Evolutionary conservation across 2,329 filamentous ascomycete genomes (phyloP), one percentile per base, ranked within the genome.

Genomic region (Corinectria fuckeliana): DNA sequence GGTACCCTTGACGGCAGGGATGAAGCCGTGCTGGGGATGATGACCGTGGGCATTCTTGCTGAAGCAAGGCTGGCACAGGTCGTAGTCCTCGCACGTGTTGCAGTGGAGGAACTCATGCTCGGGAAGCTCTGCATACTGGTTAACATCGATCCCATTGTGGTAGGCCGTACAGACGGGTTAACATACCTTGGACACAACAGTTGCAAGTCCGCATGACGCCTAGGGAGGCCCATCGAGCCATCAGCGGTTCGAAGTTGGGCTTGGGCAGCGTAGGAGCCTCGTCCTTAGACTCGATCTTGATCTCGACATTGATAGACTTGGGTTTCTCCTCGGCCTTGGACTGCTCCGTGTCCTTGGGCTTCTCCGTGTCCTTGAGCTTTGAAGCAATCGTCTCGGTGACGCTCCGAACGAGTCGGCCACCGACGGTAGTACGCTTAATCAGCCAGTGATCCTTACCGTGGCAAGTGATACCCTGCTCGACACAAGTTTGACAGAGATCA

Each of bases 91-190:
- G 75, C 95, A 99, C 18, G 83, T 78, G 7, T 81, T 84, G 82
- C 95, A 99, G 71, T 93, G 93, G 51, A 98, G 86, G 71, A 98
- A 96, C 63, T 92, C 85, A 23, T 83, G 79, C 74, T 96, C 93
- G 7, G 88, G 84, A 54, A 93, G 83, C 73, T 92, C 90, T 85
- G 41, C 1, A 25, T 16, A 5, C 47, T 49, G 50, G 56, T 66
- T 59, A 67, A 59, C 18, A 56, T 56, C 47, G 58, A 53, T 50
- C 21, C 5, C 3, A 23, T 8, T 2, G 14, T 36, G 9, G 16
- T 14, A 26, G n/a, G 11, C 11, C n/a, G 2, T 9, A n/a, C n/a
- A n/a, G 10, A 4, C 3, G 2, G 5, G 4, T 54, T 67, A 32
- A 64, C 64, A 20, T 61, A 77, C 76, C 76, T 62, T 77, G 78